Evolutionary conservation across 1,284 basidiomycete species (phyloP).

Genomic region (Cutaneotrichosporon cavernicola): DNA sequence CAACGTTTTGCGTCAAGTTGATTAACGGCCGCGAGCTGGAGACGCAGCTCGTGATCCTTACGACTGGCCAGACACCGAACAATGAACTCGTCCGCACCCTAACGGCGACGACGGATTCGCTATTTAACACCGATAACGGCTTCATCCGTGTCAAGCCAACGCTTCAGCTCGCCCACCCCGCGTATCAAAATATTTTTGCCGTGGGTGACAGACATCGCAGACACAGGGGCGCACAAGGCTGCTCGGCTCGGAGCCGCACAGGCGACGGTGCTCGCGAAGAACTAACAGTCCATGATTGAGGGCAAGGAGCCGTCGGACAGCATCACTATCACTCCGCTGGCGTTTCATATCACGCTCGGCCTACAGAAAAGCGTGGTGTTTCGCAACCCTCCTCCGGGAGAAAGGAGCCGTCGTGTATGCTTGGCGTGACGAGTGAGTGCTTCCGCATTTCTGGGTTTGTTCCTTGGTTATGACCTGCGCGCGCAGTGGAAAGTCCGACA

Average conservation of each 20-base stretch:
- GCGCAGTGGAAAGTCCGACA: slow-evolving; percentile 25
- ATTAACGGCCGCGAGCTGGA: slow-evolving; percentile 40
- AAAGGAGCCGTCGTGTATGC: slow-evolving; percentile 20
- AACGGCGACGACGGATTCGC: slow-evolving; percentile 8
- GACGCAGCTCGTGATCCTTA: slow-evolving; percentile 34
- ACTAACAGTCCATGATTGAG: slow-evolving; percentile 39
- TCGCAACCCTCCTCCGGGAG: slow-evolving; percentile 22
- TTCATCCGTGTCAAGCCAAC: slow-evolving; percentile 51
- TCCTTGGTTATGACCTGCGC: neutral
- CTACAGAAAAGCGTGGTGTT: slow-evolving; percentile 30
- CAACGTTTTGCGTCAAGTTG: slow-evolving; percentile 43
- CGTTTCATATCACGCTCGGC: slow-evolving; percentile 29
- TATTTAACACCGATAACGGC: slow-evolving; percentile 39
- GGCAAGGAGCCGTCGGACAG: slow-evolving; percentile 11
- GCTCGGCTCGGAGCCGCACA: slow-evolving; percentile 51
- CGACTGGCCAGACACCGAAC: slow-evolving; percentile 55
- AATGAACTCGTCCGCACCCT: slow-evolving; percentile 45
- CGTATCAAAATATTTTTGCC: slow-evolving; percentile 63
- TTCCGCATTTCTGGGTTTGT: neutral
- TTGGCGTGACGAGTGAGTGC: slow-evolving; percentile 28
- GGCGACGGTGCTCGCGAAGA: slow-evolving; percentile 41
- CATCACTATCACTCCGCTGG: slow-evolving; percentile 18
- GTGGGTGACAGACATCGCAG: slow-evolving; percentile 69
- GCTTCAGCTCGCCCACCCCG: slow-evolving; percentile 46
- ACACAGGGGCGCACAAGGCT: slow-evolving; percentile 67